Evolutionary conservation across 305 asterid genomes (phyloP), one percentile per base, ranked within the genome.

Genomic region (Fraxinus sp.): DNA sequence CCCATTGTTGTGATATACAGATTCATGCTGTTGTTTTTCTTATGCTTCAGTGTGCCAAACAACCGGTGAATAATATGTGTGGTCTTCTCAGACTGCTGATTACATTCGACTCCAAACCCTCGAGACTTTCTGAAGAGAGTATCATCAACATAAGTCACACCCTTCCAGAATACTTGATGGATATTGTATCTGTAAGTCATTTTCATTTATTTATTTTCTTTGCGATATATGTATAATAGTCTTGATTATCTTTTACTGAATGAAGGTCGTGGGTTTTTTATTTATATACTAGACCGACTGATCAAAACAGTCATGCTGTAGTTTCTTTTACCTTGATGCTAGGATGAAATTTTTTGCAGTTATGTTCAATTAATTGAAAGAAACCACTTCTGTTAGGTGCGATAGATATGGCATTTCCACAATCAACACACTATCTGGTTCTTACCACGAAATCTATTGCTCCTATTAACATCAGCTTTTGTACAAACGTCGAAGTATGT

Each of bases 61-160:
- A 82, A 83, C 91, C 98, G 0, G 84, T 90, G 87, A 97, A 92
- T 83, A 96, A 91, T 84, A 88, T 86, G 83, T 92, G 97, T 81
- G 96, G 94, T 55, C 86, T 94, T 55, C 87, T 94, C 81, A 91
- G 97, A 90, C 86, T 94, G 91, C 93, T 94, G 8, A 33, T 87
- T 80, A 79, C 90, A 59, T 89, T 96, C 3, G 97, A 93, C 89
- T 89, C 96, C 36, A 88, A 84, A 41, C 95, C 93, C 59, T 85
- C 97, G 10, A 82, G 87, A 87, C 93, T 94, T 84, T 91, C 95
- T 72, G 92, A 88, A 82, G 86, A 84, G 86, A 90, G 93, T 84
- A 80, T 93, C 79, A 84, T 84, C 87, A 92, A 87, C 77, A 78
- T 96, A 59, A 87, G 95, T 86, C 55, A 79, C 79, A 90, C 88